Base-by-base conservation (phyloP, 495 filamentous ascomycete genomes). In the Schizothecium vesticola region DNA sequence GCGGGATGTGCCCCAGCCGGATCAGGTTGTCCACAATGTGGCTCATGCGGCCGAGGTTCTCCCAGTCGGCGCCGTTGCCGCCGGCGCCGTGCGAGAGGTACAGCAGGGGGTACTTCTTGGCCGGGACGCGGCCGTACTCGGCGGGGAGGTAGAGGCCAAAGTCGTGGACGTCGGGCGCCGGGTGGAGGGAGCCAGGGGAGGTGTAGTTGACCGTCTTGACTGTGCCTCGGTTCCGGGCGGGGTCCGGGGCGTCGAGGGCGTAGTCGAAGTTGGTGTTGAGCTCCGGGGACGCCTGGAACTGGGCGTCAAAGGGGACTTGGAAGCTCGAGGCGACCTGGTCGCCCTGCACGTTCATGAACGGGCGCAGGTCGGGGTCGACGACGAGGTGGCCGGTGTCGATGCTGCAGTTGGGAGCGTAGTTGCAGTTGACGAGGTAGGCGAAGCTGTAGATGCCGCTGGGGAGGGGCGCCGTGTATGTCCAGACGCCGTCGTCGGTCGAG, bases 11-110 rank as follows among this genome's bases (percentile, higher is more conserved):
- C 11, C 72, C 69, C 13, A 59, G 71, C 1, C 72, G 74, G 70
- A 77, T 77, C 26, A 77, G 68, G 67, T 77, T 77, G 72, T 77
- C 75, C 63, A 77, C 66, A 64, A 77, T 75, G 63, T 68, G 64
- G 67, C 70, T 73, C 72, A 77, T 76, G 8, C 75, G 72, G 1
- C 71, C 75, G 19, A 67, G 71, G 64, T 77, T 77, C 63, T 77
- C 75, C 75, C 75, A 77, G 71, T 77, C 75, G 36, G 71, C 70
- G 25, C 67, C 70, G 63, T 71, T 71, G 22, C 70, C 70, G 63
- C 67, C 67, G 12, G 70, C 70, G 11, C 75, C 75, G 67, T 77
- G 75, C 13, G 75, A 77, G 13, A 77, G 74, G 64, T 77, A 77
- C n/a, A 77, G 69, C 5, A 77, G 65, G 0, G 75, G 75, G 58